Base-by-base conservation (phyloP, 768 basidiomycete genomes). In the Mrakia hoshinonis region DNA sequence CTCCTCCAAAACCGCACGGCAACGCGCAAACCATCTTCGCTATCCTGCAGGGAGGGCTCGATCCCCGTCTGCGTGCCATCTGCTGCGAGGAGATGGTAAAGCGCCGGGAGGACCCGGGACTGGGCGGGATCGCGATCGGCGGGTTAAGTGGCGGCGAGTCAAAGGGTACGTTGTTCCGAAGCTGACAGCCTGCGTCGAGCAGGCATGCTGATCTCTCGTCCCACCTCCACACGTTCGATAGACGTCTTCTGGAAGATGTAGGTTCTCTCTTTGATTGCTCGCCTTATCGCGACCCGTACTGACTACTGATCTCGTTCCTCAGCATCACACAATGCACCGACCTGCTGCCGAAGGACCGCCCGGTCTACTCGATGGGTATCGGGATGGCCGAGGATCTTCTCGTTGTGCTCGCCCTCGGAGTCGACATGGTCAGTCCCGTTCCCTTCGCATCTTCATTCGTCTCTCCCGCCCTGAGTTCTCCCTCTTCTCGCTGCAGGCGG, bases 311-410 rank as follows among this genome's bases (percentile, higher is more conserved):
- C 38, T 48, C 18, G 20, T 18, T 72, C n/a, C 43, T 4, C 72
- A 81, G 92, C 31, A 89, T 94, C 70, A 87, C 87, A 73, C 89
- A 89, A 77, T 94, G 92, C 76, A 84, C 90, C 18, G 87, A 86
- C 49, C 87, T 84, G 76, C 81, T 55, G 36, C 43, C 63, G 62
- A 72, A 91, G 90, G 90, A 55, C 91, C 92, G 11, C 84, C 91
- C 47, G 10, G 29, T 66, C 74, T 95, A 94, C 80, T 87, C 88
- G 4, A 95, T 95, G 92, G 92, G 91, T 1, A 85, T 94, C 52
- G 91, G 92, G 11, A 93, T 91, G 79, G 91, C 91, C 36, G 92
- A 94, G 85, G 92, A 95, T 81, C 83, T 95, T 18, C 81, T 95
- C 49, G 91, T 94, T 18, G 93, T 92, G 75, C 87, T 92, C 26